phyloP scores from a whole-genome alignment of 257 asterid species.

The Leptodermis oblonga region DNA sequence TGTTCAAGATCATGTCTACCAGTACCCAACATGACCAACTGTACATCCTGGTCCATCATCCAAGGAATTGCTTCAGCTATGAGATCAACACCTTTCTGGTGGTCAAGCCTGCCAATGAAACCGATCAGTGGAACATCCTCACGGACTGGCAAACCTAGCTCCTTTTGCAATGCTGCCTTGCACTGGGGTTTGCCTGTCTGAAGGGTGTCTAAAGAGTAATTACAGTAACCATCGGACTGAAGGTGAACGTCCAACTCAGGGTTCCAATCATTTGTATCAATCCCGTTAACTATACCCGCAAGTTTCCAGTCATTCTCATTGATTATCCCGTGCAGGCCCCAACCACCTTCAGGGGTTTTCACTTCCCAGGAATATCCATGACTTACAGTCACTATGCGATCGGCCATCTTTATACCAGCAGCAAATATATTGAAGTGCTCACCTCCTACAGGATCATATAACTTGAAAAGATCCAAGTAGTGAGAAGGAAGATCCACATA shows the following conservation, averaged over 20 bases:
- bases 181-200: slow-evolving; percentile 64
- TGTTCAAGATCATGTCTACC: slow-evolving; percentile 78
- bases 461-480: slow-evolving; percentile 59
- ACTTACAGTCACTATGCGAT: slow-evolving; percentile 84
- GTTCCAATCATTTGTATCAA: slow-evolving; percentile 87
- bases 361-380: slow-evolving; percentile 90
- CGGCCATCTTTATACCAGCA: slow-evolving; percentile 85
- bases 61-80: slow-evolving; percentile 91
- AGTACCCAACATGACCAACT: slow-evolving; percentile 85
- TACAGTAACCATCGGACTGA: slow-evolving; percentile 63
- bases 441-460: slow-evolving; percentile 89
- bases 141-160: slow-evolving; percentile 68
- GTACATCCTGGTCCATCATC: slow-evolving; percentile 84
- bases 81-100: slow-evolving; percentile 86
- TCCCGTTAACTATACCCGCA: slow-evolving; percentile 83
- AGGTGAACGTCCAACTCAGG: slow-evolving; percentile 72
- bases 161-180: slow-evolving; percentile 86
- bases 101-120: slow-evolving; percentile 89
- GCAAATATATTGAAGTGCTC: slow-evolving; percentile 93
- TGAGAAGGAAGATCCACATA: slow-evolving; percentile 69
- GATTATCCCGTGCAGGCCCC: slow-evolving; percentile 87
- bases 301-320: slow-evolving; percentile 78
- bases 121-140: slow-evolving; percentile 68
- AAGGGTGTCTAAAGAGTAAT: slow-evolving; percentile 80
- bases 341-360: slow-evolving; percentile 85